Conservation (phyloP, 148 eudicot species). For the Silene latifolia region DNA sequence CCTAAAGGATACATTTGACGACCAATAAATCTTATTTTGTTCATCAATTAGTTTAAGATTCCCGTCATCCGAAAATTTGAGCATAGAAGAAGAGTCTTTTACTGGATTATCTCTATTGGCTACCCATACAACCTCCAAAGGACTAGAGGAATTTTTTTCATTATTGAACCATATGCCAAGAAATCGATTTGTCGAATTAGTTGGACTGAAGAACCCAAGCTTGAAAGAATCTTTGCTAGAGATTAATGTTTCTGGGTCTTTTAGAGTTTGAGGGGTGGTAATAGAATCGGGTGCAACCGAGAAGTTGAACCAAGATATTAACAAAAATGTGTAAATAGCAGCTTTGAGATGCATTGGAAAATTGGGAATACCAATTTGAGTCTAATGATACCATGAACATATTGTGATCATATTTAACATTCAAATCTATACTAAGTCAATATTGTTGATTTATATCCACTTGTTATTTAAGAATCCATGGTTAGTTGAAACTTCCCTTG, state of each 20-base stretch:
- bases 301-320: neutral
- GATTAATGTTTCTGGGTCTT: conserved; percentile 24
- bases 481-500: no score
- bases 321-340: neutral
- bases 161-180: conserved; percentile 33
- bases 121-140: conserved; percentile 38
- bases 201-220: conserved; percentile 42
- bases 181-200: conserved; percentile 29
- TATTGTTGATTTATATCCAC: no score
- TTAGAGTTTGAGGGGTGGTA: conserved; percentile 15
- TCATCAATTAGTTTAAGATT: conserved; percentile 35
- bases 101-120: conserved; percentile 45
- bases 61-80: conserved; percentile 28
- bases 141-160: neutral
- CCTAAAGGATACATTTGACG: conserved; percentile 22
- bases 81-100: conserved; percentile 24
- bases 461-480: no score
- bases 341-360: conserved; percentile 2
- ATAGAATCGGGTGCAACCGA: conserved; percentile 1
- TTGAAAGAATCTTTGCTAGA: conserved; percentile 19
- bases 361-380: neutral
- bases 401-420: neutral
- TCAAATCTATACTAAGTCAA: neutral
- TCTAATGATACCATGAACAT: neutral
- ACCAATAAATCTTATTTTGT: conserved; percentile 31